phyloP scores from a whole-genome alignment of 805 yeast genomes.

The Suhomyces prunicola region DNA sequence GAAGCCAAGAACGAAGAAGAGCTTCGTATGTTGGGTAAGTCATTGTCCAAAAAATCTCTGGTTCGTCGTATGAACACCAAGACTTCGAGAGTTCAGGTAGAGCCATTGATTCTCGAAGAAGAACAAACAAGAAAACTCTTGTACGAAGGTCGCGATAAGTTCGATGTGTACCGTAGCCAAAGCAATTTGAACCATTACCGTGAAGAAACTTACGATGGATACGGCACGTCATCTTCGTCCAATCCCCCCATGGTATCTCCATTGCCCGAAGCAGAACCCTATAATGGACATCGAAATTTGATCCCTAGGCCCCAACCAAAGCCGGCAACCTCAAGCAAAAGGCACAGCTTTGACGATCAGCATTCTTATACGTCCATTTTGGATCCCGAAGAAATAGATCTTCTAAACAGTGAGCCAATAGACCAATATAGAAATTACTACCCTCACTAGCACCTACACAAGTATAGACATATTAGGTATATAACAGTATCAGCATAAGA shows the following conservation, averaged over 20 bases:
- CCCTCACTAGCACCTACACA: background rate
- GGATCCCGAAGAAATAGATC: conserved; percentile 22
- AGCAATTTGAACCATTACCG: conserved; percentile 15
- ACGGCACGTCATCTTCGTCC: conserved; percentile 6
- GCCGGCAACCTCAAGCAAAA: background rate
- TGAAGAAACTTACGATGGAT: conserved; percentile 29
- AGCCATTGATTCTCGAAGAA: conserved; percentile 8
- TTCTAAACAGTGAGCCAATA: conserved; percentile 14
- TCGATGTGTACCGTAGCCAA: background rate
- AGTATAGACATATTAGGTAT: no score
- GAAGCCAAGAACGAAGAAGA: conserved; percentile 23
- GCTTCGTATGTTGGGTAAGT: conserved; percentile 34
- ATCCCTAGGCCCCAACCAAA: background rate
- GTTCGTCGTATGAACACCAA: conserved; percentile 20
- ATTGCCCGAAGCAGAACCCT: background rate
- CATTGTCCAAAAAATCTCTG: conserved; percentile 31
- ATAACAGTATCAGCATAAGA: no score
- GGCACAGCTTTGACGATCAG: background rate
- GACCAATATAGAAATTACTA: conserved; percentile 3
- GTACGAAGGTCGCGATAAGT: conserved; percentile 12
- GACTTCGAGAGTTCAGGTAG: background rate
- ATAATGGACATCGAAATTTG: background rate
- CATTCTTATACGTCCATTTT: conserved; percentile 13
- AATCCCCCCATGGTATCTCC: background rate
- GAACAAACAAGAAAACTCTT: conserved; percentile 22